Evolutionary conservation across 1,139 yeast genomes (phyloP), one percentile per base, ranked within the genome.

Genomic region (Yamadazyma aaseri): DNA sequence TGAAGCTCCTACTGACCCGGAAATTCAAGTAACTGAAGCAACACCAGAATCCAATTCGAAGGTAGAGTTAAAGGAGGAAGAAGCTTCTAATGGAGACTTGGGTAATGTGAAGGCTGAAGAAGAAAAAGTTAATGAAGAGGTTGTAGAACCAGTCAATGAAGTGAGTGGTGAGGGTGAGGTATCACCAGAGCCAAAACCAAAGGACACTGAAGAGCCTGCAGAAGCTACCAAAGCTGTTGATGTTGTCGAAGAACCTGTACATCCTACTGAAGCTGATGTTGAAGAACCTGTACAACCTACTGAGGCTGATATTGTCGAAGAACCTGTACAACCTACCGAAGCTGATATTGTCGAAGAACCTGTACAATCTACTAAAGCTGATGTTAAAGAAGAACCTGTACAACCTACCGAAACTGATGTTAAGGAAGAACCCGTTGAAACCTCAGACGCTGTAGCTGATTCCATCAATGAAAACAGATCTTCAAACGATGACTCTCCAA

Each of bases 111-210:
- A 43, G 26, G 44, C 39, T 26, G 36, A 32, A 27, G 45, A 36
- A 29, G 36, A 37, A 18, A 38, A 32, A 14, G 46, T 32, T 22
- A 32, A 31, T 12, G 37, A 26, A 17, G 42, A 40, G 30, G 34
- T 10, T 9, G 32, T 26, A 9, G 34, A 33, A 17, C 46, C 44
- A 24, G 36, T 38, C 4, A 39, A 41, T 28, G 45, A 30, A 11
- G 46, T 29, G 10, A 36, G 42, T 21, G 34, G 24, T 10, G 35
- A 28, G 30, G 34, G 25, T 8, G 36, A 28, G 31, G 37, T 29
- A 13, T 38, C 35, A 25, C 43, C 28, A 5, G 38, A 28, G 17
- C 32, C 30, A 31, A 32, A 30, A 20, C 10, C 27, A 18, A 31
- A 28, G 21, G 39, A 23, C 13, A 36, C 32, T 26, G 31, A 32